These are phyloP conservation scores for Haplographium delicatum DNA, from an alignment of 495 filamentous ascomycete species.

Conservation along the genomic window DNA sequence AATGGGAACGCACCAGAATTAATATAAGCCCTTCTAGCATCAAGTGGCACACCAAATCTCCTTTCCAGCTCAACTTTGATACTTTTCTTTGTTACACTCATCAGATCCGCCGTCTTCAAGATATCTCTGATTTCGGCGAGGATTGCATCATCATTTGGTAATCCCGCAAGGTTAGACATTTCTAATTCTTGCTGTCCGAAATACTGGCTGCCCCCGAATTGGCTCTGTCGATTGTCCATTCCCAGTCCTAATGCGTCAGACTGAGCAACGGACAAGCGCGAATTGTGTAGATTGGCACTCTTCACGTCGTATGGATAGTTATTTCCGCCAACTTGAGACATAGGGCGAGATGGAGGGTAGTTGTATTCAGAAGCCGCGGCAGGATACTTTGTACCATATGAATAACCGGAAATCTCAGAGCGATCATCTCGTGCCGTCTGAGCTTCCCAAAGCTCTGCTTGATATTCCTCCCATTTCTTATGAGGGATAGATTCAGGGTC, in stretches of 20 bases:
- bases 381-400: conserved; percentile 79
- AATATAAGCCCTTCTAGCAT: conserved; percentile 82
- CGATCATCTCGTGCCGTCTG: conserved; percentile 79
- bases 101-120: conserved; percentile 83
- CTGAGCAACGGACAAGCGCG: conserved; percentile 75
- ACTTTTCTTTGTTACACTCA: conserved; percentile 98
- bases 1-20: conserved; percentile 68
- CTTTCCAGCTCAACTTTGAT: conserved; percentile 90
- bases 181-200: conserved; percentile 56
- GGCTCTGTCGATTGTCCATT: conserved; percentile 24
- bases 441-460: conserved; percentile 93
- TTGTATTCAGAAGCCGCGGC: conserved; percentile 58
- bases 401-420: conserved; percentile 87
- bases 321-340: conserved; percentile 61
- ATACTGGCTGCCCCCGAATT: conserved; percentile 41
- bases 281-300: conserved; percentile 32
- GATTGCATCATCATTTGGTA: conserved; percentile 85
- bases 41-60: conserved; percentile 76
- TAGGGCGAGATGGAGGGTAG: conserved; percentile 58
- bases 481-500: conserved; percentile 88
- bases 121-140: conserved; percentile 94
- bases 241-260: conserved; percentile 58
- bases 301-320: conserved; percentile 28
- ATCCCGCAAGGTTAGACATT: conserved; percentile 57
- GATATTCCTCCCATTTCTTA: conserved; percentile 99